phyloP scores from a whole-genome alignment of 805 yeast genomes.

The Lipomyces orientalis region DNA sequence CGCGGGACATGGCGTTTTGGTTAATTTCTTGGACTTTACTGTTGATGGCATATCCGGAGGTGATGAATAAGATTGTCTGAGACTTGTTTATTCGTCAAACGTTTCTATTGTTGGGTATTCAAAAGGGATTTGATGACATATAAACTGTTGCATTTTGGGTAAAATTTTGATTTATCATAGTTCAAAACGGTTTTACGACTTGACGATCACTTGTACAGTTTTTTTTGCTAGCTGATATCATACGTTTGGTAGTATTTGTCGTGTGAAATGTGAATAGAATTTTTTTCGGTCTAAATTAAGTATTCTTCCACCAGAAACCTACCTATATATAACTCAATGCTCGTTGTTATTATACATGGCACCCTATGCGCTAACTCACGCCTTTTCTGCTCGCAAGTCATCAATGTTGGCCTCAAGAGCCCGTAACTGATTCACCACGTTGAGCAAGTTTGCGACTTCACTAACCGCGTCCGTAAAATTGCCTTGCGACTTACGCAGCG shows the following conservation, averaged over 20 bases:
- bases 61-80: background rate
- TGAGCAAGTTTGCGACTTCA: conserved; percentile 13
- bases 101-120: background rate
- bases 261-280: background rate
- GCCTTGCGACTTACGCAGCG: conserved; percentile 49
- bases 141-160: background rate
- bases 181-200: background rate
- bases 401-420: conserved; percentile 23
- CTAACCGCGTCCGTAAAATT: conserved; percentile 43
- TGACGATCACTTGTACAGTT: conserved; percentile 1
- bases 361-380: background rate
- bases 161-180: background rate
- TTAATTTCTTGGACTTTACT: conserved; percentile 12
- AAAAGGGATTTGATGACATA: background rate
- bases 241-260: conserved; percentile 3
- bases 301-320: background rate
- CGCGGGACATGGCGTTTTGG: background rate
- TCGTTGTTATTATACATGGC: background rate
- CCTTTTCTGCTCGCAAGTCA: background rate
- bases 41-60: conserved; percentile 4
- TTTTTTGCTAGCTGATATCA: background rate
- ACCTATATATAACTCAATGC: background rate
- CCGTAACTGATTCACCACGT: conserved; percentile 14
- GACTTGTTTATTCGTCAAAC: background rate
- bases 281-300: background rate